Conservation (phyloP, 2,329 filamentous ascomycete species). For the Hypoxylon sp. region DNA sequence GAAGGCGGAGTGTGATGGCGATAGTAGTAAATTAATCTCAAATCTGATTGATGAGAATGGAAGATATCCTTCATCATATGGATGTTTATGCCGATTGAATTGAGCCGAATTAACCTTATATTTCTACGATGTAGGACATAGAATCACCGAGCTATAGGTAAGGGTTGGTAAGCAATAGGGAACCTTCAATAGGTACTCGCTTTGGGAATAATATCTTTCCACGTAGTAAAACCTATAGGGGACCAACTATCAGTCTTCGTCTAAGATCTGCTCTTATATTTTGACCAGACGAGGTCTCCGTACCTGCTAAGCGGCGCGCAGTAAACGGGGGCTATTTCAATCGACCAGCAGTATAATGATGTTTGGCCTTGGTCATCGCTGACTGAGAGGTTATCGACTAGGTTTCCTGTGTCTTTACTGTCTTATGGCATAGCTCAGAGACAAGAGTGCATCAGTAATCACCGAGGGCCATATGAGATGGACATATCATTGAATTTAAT, state of each 20-base stretch:
- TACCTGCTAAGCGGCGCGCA: neutral
- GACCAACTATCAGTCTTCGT: neutral
- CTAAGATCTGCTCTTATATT: neutral
- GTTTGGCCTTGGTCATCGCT: constrained; percentile 14
- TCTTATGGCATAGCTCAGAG: constrained; percentile 4
- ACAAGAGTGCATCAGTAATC: constrained; percentile 9
- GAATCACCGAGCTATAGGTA: neutral
- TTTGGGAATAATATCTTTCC: neutral
- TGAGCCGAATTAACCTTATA: neutral
- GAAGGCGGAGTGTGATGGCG: neutral
- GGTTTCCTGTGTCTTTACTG: too few relatives aligned
- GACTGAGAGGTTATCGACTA: neutral
- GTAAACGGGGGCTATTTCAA: neutral
- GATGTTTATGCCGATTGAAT: neutral
- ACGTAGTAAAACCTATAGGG: neutral
- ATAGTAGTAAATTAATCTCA: neutral
- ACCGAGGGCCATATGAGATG: neutral
- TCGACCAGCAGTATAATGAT: neutral
- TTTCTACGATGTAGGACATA: neutral
- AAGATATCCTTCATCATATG: too few relatives aligned
- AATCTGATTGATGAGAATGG: too few relatives aligned
- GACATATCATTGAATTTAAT: neutral
- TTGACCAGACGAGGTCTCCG: neutral
- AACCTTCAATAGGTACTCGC: neutral
- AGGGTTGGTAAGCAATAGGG: neutral